Conservation (phyloP, 306 rosid genomes). For the Dalbergia cultrata region DNA sequence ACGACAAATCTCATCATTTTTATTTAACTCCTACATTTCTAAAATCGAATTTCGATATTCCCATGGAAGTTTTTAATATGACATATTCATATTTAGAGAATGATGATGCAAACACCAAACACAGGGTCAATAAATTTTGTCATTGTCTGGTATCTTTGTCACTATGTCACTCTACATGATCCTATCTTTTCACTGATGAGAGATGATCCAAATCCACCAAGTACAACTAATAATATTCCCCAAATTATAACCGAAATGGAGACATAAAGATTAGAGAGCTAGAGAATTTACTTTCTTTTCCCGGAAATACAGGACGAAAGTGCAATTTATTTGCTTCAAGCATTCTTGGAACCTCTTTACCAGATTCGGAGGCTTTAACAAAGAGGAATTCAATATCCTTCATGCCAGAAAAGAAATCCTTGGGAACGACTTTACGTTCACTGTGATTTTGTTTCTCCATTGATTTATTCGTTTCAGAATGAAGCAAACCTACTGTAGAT, state of each 20-base stretch:
- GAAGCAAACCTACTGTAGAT: constrained; percentile 50
- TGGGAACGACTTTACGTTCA: constrained; percentile 68
- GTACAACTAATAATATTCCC: constrained; percentile 6
- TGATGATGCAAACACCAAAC: constrained; percentile 1
- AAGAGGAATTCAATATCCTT: constrained; percentile 81
- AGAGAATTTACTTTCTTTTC: constrained; percentile 73
- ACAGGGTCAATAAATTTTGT: constrained; percentile 9
- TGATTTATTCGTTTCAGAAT: constrained; percentile 59
- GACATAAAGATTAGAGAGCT: constrained; percentile 44
- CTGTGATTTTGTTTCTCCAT: constrained; percentile 57
- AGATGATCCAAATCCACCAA: constrained; percentile 8
- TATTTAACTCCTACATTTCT: not conserved
- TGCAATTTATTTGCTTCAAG: constrained; percentile 96
- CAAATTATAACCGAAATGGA: constrained; percentile 27
- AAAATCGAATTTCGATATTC: constrained; percentile 16
- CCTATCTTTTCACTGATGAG: not conserved
- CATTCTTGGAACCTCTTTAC: constrained; percentile 96
- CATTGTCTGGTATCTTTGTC: constrained; percentile 4
- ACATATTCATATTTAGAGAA: not conserved
- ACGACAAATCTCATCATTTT: constrained; percentile 5
- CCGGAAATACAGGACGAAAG: constrained; percentile 77
- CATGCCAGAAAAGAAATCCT: constrained; percentile 81
- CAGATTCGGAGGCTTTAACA: constrained; percentile 82
- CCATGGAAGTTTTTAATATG: not conserved
- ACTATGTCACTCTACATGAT: constrained; percentile 4